Evolutionary conservation across 1,139 yeast species (phyloP).

Genomic region (Sporopachydermia cereana): DNA sequence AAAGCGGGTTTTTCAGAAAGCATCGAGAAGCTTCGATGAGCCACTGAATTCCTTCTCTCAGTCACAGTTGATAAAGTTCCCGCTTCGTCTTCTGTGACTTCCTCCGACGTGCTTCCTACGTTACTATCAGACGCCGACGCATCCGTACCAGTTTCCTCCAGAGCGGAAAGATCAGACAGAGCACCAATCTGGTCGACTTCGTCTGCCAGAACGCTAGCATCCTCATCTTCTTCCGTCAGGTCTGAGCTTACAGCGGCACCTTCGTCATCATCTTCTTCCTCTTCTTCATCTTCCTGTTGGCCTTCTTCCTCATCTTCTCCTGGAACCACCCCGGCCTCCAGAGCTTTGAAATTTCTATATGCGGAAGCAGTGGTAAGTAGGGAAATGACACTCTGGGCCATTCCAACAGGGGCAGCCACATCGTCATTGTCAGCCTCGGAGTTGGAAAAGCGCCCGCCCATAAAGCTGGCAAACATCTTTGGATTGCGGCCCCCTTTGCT

Average conservation of each 20-base stretch:
- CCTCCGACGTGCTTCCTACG: constrained; percentile 6
- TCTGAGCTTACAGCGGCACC: constrained; percentile 3
- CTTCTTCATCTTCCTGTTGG: constrained; percentile 14
- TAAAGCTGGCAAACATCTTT: background rate
- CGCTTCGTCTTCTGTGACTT: background rate
- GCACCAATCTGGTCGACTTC: background rate
- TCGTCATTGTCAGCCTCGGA: constrained; percentile 21
- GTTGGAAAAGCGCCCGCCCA: background rate
- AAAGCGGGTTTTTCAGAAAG: no score
- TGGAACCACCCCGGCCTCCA: constrained; percentile 9
- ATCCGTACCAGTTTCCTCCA: constrained; percentile 13
- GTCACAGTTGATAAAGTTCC: no score
- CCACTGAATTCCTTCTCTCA: no score
- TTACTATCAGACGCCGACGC: constrained; percentile 8
- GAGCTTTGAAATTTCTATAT: constrained; percentile 25
- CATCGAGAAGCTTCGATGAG: background rate
- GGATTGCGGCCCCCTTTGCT: background rate
- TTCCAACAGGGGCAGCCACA: constrained; percentile 26
- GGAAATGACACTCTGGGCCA: constrained; percentile 38
- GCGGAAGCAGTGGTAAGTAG: constrained; percentile 41
- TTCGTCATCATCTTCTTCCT: constrained; percentile 9
- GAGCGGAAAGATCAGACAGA: no score
- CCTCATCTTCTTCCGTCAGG: constrained; percentile 8
- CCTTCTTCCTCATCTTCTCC: constrained; percentile 15
- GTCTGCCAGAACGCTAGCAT: constrained; percentile 14